Conservation (phyloP, 2,329 filamentous ascomycete genomes). For the Colletotrichum tanaceti region DNA sequence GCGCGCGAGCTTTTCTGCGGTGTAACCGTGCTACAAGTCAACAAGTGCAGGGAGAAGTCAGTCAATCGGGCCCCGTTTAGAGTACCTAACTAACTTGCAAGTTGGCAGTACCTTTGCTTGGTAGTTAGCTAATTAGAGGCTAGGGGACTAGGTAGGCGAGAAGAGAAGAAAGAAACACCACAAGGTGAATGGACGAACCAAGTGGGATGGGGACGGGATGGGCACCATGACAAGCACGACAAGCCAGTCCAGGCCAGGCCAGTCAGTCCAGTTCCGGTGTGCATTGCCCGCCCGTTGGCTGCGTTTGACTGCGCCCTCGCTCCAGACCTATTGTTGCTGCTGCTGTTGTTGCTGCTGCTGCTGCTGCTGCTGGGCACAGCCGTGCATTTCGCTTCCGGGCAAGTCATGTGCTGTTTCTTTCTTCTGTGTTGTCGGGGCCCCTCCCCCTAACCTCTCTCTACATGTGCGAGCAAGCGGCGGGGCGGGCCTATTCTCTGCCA, state of each 20-base stretch:
- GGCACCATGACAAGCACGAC: neutral
- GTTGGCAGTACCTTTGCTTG: no score
- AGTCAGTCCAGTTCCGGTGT: neutral
- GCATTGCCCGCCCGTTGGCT: neutral
- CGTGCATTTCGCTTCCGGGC: no score
- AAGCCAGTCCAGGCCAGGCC: neutral
- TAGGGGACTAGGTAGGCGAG: no score
- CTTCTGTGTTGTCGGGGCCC: constrained; percentile 25
- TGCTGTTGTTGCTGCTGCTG: no score
- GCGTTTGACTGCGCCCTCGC: constrained; percentile 3
- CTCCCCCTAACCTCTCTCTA: constrained; percentile 20
- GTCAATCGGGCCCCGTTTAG: no score
- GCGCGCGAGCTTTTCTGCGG: constrained; percentile 2
- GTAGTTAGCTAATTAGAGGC: no score
- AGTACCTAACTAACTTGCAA: no score
- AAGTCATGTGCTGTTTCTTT: neutral
- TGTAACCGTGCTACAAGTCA: no score
- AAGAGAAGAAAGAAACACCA: neutral
- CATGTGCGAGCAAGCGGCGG: constrained; percentile 14
- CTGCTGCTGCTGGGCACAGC: neutral
- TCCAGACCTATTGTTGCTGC: no score
- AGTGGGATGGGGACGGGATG: neutral
- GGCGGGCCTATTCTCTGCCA: neutral
- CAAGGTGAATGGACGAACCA: neutral
- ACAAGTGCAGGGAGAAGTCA: no score